Evolutionary conservation across 768 basidiomycete species (phyloP), one percentile per base, ranked within the genome.

Genomic region (Mycena vitilis): DNA sequence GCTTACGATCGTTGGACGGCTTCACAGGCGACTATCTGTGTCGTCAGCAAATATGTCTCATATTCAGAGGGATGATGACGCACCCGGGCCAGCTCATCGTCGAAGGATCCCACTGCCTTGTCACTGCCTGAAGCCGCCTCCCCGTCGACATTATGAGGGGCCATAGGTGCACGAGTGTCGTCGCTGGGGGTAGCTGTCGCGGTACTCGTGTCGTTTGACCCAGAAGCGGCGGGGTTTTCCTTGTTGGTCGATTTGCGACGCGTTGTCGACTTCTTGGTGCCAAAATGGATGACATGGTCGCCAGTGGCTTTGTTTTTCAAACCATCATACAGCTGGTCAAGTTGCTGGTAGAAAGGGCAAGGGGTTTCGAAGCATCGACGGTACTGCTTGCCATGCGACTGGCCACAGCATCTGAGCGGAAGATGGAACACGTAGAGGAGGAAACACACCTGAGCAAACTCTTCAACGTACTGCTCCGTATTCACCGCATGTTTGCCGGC

Each of bases 331-430:
- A 66, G 25, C 0, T 16, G 2, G 42, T 66, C 20, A 37, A 66
- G 65, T 3, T 59, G 11, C 1, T 1, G 12, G 22, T 54, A 66
- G 42, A 42, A 66, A 0, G 65, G 65, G 22, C 65, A 66, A 4
- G 65, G 15, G 0, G 2, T n/a, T 9, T 59, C 47, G 57, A 59
- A 66, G 22, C 65, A 66, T 2, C 5, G 1, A 1, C 25, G 40
- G 11, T 59, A 66, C 42, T 66, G 9, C 5, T 66, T 9, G 12
- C 65, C 65, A 18, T 66, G 34, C 1, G 34, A 25, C 65, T 66
- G 56, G 23, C 30, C 38, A 4, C 1, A 12, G 13, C 11, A 12
- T 12, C 30, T 34, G 5, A 52, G 25, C 18, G 5, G 30, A 53
- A 34, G 10, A 2, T 4, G 23, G 0, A 40, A 5, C n/a, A 10